Conservation (phyloP, 257 asterid species). For the Fraxinus cuspidata region DNA sequence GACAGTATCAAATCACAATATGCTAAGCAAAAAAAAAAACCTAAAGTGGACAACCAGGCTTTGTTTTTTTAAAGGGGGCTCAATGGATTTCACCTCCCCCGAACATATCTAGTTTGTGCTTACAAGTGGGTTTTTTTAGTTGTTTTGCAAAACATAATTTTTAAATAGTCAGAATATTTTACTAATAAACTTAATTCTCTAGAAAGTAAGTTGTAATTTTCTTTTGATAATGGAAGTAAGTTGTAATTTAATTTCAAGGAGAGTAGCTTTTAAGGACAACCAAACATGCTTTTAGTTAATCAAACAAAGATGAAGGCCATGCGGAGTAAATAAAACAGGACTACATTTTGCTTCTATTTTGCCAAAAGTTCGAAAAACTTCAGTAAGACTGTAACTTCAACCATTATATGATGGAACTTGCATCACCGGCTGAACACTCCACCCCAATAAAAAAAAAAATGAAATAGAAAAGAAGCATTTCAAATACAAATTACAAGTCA, state of each 20-base stretch:
- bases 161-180: not conserved
- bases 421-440: not conserved
- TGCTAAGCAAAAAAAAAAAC: not conserved
- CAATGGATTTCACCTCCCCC: no score
- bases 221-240: no score
- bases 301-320: not conserved
- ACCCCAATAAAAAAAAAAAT: not conserved
- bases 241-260: not conserved
- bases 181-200: not conserved
- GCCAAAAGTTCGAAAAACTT: not conserved
- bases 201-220: not conserved
- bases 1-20: not conserved
- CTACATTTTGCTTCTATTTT: not conserved
- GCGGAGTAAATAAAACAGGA: not conserved
- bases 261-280: not conserved
- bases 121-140: not conserved
- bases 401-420: not conserved
- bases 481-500: constrained; percentile 2
- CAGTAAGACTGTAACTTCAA: not conserved
- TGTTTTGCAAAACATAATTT: not conserved
- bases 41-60: not conserved
- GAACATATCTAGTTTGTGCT: not conserved
- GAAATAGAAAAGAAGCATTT: not conserved
- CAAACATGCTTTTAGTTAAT: not conserved
- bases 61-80: not conserved